phyloP scores from a whole-genome alignment of 2,329 filamentous ascomycete genomes.

The Fusarium vanettenii region DNA sequence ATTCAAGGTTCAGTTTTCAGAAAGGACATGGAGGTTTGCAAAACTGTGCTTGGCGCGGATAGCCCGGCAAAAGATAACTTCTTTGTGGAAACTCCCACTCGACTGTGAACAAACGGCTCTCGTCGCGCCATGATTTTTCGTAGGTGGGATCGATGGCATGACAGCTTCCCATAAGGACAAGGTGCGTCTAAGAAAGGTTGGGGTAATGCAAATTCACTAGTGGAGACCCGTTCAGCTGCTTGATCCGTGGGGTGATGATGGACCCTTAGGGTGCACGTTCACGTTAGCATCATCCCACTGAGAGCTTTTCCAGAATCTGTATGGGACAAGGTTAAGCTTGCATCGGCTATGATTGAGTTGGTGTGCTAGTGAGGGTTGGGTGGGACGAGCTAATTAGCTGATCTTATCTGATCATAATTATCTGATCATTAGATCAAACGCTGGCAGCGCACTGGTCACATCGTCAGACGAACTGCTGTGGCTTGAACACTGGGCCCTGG shows the following conservation, averaged over 20 bases:
- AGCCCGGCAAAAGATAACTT: neutral
- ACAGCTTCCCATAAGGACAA: neutral
- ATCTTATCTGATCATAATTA: constrained; percentile 8
- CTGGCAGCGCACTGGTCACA: neutral
- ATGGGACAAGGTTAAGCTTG: neutral
- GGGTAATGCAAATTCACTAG: neutral
- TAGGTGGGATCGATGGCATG: neutral
- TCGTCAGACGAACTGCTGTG: neutral
- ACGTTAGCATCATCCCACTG: constrained; percentile 2
- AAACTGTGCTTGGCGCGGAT: neutral
- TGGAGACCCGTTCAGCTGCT: constrained; percentile 1
- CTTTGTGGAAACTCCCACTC: neutral
- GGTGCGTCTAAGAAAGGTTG: constrained; percentile 2
- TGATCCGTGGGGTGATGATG: constrained; percentile 4
- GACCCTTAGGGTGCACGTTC: neutral
- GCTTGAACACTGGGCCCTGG: neutral
- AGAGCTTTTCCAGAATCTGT: neutral
- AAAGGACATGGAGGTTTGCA: neutral
- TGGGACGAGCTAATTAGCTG: constrained; percentile 3
- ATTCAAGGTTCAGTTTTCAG: neutral
- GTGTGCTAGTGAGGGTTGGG: neutral
- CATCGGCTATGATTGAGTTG: neutral
- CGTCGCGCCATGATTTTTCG: neutral
- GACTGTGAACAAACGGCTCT: neutral
- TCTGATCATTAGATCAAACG: constrained; percentile 5